Base-by-base conservation (phyloP, 495 filamentous ascomycete species). In the Daldinia decipiens region DNA sequence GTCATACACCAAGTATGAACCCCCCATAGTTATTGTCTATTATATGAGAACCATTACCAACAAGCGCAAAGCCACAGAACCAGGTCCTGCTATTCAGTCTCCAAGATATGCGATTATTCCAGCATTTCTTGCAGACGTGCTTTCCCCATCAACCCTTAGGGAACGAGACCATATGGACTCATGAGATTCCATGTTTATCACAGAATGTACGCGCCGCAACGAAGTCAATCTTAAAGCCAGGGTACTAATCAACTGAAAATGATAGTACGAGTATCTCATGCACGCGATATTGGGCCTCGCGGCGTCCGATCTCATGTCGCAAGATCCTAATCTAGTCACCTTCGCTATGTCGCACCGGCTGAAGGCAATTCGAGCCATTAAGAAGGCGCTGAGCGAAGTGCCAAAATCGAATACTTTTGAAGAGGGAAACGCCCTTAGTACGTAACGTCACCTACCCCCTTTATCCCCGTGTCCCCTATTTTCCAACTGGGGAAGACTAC, bases 21-120 rank as follows among this genome's bases (percentile, higher is more conserved):
- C 24, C 15, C 5, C 2, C 19, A 36, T 45, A 13, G 15, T 50
- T 5, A 32, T 43, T 56, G 21, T 39, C 19, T 38, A 29, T 11
- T 21, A 34, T 29, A 39, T 47, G 56, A 68, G 59, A 29, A 59
- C 50, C 52, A 32, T 38, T 36, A 38, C 65, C 72, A 58, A 69
- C 56, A 17, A 15, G 59, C 34, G 1, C 11, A 27, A 63, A 83
- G 79, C 82, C 82, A 0, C 78, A 79, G 31, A 74, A 81, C 43
- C 79, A 80, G 24, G 72, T 81, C 31, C 83, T 84, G 19, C 70
- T 85, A 0, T 88, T 88, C 74, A 84, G 80, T 38, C 77, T 84
- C 17, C 79, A 85, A 21, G 87, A 90, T 74, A 85, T 90, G 76
- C 82, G 87, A 55, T 84, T 89, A 68, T 89, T 89, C 75, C 86